Base-by-base conservation (phyloP, 495 filamentous ascomycete genomes). In the Neurospora intermedia region DNA sequence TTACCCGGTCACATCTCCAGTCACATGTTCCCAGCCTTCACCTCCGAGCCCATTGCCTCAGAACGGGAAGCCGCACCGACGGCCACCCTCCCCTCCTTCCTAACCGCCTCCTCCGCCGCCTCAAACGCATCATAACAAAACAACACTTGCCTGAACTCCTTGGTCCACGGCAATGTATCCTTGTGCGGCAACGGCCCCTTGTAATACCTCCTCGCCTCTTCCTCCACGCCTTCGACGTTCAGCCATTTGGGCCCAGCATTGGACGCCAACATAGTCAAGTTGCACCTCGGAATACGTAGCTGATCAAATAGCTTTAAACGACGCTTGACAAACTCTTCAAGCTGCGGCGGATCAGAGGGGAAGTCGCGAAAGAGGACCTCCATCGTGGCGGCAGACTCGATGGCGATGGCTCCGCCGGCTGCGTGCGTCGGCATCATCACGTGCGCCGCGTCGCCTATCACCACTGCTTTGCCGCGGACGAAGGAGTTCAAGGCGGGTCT, bases 371-470 rank as follows among this genome's bases (percentile, higher is more conserved):
- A 75, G n/a, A 82, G 43, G 8, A 76, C 74, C 62, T 80, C 79
- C 20, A 82, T 18, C 16, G 76, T 43, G 5, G 77, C 77, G 0
- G 78, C 77, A 4, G 74, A 73, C 75, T 81, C 80, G 8, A 81
- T 77, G 27, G 76, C 76, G 0, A 79, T 73, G 11, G 77, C 77
- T 1, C 69, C 76, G 6, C 79, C 79, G 1, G 78, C 77, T 0
- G 77, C 78, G 31, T 80, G 78, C 0, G 78, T 78, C 1, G 78
- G 80, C 70, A 80, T 41, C 78, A 81, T 81, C 4, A 78, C 73
- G 35, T 82, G 80, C 7, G 78, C 79, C 0, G 79, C 77, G 48
- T 82, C 80, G 0, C 80, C 80, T 5, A 82, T 69, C 0, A 81
- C 54, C 11, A 75, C 69, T 0, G 79, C 41, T 9, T 75, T 74